Percentiles rank a stretch among this genome's conserved stretches.
phyloP scores from a whole-genome alignment of 345 rosid genomes.

The Lepidium africanum region DNA sequence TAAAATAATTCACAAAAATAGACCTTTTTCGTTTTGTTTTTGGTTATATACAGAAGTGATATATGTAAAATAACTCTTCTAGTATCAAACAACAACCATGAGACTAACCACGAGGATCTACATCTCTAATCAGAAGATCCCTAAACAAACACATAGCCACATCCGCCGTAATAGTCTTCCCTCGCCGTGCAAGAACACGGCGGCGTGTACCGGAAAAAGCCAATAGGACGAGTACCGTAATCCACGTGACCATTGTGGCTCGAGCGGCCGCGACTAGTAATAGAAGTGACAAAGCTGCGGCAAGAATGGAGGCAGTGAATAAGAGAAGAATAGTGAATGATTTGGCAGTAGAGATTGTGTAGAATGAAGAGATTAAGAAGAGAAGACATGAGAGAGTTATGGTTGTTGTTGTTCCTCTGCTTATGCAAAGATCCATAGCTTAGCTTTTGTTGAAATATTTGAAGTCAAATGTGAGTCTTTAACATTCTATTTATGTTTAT shows the following conservation, averaged over 20 bases:
- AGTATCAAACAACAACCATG: neutral
- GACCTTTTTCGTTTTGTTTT: neutral
- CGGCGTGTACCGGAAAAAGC: conserved; percentile 33
- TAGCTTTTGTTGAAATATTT: neutral
- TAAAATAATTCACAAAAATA: neutral
- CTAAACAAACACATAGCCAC: conserved; percentile 18
- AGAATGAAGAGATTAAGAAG: conserved; percentile 11
- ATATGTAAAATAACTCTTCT: neutral
- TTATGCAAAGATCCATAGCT: conserved; percentile 17
- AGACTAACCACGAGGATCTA: conserved; percentile 12
- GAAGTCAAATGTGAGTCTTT: neutral
- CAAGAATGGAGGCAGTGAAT: neutral
- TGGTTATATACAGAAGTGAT: neutral
- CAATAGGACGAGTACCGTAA: conserved; percentile 24
- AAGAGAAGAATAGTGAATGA: neutral
- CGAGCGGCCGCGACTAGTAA: conserved; percentile 24
- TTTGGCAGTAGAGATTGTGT: conserved; percentile 7
- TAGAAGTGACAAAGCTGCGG: conserved; percentile 8
- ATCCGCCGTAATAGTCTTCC: conserved; percentile 21
- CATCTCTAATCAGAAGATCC: conserved; percentile 15
- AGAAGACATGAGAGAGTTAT: conserved; percentile 20
- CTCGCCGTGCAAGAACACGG: conserved; percentile 17
- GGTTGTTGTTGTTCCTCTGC: conserved; percentile 16
- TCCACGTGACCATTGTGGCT: conserved; percentile 33
- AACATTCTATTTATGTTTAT: neutral